Evolutionary conservation across 1,284 basidiomycete species (phyloP).

Genomic region (Ceratobasidium sp.): DNA sequence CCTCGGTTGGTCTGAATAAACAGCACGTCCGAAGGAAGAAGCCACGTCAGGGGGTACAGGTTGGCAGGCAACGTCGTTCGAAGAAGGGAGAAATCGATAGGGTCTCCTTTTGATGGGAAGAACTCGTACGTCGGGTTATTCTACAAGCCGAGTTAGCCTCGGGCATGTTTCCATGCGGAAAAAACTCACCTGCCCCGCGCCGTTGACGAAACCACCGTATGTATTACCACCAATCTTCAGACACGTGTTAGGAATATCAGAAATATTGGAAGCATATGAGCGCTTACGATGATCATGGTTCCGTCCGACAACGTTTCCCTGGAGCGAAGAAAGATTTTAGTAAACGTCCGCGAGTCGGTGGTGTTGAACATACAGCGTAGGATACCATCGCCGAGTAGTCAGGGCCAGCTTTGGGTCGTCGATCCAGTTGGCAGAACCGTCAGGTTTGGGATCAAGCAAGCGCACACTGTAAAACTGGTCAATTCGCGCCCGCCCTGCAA

Average conservation of each 20-base stretch:
- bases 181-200: slow-evolving; percentile 59
- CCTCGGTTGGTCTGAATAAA: slow-evolving; percentile 60
- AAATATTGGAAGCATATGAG: background rate
- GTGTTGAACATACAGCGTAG: slow-evolving; percentile 55
- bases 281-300: slow-evolving; percentile 44
- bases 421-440: slow-evolving; percentile 57
- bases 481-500: background rate
- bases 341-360: background rate
- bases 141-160: slow-evolving; percentile 21
- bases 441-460: slow-evolving; percentile 36
- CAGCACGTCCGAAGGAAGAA: slow-evolving; percentile 56
- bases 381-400: slow-evolving; percentile 61
- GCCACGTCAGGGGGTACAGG: slow-evolving; percentile 63
- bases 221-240: slow-evolving; percentile 73
- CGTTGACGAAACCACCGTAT: slow-evolving; percentile 84
- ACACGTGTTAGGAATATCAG: slow-evolving; percentile 47
- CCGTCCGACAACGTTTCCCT: slow-evolving; percentile 45
- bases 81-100: slow-evolving; percentile 61
- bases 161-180: background rate
- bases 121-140: slow-evolving; percentile 78
- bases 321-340: background rate
- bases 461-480: slow-evolving; percentile 44
- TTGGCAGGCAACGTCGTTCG: slow-evolving; percentile 64
- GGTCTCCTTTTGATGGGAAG: slow-evolving; percentile 68
- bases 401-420: slow-evolving; percentile 52